Base-by-base conservation (phyloP, 305 asterid species). In the Fraxinus ornus region DNA sequence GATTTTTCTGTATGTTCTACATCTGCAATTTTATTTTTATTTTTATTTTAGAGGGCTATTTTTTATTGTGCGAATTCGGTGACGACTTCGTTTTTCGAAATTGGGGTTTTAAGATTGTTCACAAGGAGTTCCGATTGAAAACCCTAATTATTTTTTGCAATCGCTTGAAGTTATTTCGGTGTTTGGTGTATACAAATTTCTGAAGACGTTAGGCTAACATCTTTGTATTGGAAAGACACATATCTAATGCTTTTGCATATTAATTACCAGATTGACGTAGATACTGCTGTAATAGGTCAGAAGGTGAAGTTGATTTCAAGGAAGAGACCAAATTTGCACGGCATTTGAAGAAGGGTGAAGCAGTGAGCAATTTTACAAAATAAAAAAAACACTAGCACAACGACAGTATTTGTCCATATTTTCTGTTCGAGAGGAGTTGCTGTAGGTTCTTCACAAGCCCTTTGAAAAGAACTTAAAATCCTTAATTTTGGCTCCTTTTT, bases 291-390 rank as follows among this genome's bases (percentile, higher is more conserved):
- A 74, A 97, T 97, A 79, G 99, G 99, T 22, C 98, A 74, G 97
- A 93, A 80, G 99, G 99, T 22, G 99, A 97, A 89, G 90, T 97
- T 84, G 97, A 97, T 90, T 97, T 92, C 86, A 97, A 91, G 85
- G 96, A 90, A 88, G 98, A 94, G 79, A 97, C 98, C 71, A 95
- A 88, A 85, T 97, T 97, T 87, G 94, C 97, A 19, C 99, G 92
- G 86, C 99, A 94, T 88, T 75, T 94, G 71, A 91, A 91, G 87
- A 94, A 92, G 88, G 93, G 86, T 80, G 95, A 94, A 84, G 97
- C 92, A 83, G 97, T 85, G 76, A 95, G 99, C 64, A 97, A 97
- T 74, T 94, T 94, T 82, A 97, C 98, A 7, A 88, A 81, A 79
- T 84, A 97, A 75, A 92, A 94, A 79, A 94, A 79, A 91, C 98